These are phyloP conservation scores for Aspergillus pseudotamarii DNA, from an alignment of 2,329 filamentous ascomycete genomes.

Conservation along the genomic window DNA sequence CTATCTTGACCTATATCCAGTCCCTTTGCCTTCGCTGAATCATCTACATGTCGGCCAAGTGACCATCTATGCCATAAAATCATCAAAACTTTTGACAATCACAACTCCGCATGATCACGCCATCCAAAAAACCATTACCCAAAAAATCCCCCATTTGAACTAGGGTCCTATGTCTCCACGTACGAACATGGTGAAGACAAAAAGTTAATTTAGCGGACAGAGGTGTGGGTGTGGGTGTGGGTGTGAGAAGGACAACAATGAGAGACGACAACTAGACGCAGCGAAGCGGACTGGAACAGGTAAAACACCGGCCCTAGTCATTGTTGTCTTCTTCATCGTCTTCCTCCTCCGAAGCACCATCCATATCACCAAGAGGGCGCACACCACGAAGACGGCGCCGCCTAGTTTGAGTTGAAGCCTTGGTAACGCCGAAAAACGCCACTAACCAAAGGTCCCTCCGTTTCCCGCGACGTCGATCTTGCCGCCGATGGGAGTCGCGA, in stretches of 20 bases:
- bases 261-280: slow-evolving; percentile 20
- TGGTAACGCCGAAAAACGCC: slow-evolving; percentile 48
- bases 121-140: slow-evolving; percentile 20
- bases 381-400: slow-evolving; percentile 29
- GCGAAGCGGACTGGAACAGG: slow-evolving; percentile 15
- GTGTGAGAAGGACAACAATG: slow-evolving; percentile 15
- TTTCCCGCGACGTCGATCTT: slow-evolving; percentile 32
- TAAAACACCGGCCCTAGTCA: slow-evolving; percentile 18
- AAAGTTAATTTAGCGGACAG: slow-evolving; percentile 5
- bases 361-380: slow-evolving; percentile 56
- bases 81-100: slow-evolving; percentile 21
- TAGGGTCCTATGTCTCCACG: slow-evolving; percentile 11
- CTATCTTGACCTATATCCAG: slow-evolving; percentile 59
- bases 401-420: slow-evolving; percentile 37
- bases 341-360: slow-evolving; percentile 62
- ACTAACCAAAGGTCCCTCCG: slow-evolving; percentile 38
- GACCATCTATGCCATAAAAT: slow-evolving; percentile 19
- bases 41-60: slow-evolving; percentile 13
- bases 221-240: slow-evolving; percentile 9
- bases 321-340: slow-evolving; percentile 56
- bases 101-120: slow-evolving; percentile 24
- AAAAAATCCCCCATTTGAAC: slow-evolving; percentile 12
- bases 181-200: slow-evolving; percentile 13
- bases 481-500: slow-evolving; percentile 40
- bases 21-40: slow-evolving; percentile 22